phyloP scores from a whole-genome alignment of 2,329 filamentous ascomycete species.

The Cladophialophora chaetospira region DNA sequence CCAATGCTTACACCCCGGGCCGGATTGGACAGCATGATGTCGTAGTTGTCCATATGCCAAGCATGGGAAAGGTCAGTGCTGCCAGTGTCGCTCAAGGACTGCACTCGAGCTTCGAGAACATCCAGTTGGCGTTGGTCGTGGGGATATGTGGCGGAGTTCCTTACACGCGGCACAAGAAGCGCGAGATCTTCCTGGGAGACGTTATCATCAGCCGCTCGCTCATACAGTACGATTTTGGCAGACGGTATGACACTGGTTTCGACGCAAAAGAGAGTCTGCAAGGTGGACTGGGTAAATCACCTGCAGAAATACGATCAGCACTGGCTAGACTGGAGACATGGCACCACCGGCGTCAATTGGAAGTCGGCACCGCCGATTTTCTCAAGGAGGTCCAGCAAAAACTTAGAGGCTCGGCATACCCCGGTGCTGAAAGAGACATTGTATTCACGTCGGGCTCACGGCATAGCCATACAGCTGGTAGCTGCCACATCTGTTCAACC shows the following conservation, averaged over 20 bases:
- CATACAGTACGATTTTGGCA: conserved; percentile 2
- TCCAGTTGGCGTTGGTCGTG: conserved; percentile 42
- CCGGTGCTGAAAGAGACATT: background rate
- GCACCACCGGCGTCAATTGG: background rate
- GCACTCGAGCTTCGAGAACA: conserved; percentile 38
- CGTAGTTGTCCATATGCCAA: conserved; percentile 30
- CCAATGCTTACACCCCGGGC: conserved; percentile 1
- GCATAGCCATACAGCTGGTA: background rate
- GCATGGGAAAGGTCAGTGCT: conserved; percentile 35
- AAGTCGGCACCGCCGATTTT: background rate
- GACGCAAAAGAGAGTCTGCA: background rate
- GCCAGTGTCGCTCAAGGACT: conserved; percentile 35
- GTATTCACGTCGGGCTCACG: background rate
- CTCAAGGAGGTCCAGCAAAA: background rate
- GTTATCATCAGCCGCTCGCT: conserved; percentile 35
- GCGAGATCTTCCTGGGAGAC: conserved; percentile 38
- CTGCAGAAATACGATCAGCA: background rate
- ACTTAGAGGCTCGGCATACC: background rate
- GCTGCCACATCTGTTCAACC: background rate
- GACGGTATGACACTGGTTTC: background rate
- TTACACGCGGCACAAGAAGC: background rate
- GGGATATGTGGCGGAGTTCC: conserved; percentile 48
- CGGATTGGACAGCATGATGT: conserved; percentile 1
- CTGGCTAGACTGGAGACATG: conserved; percentile 1
- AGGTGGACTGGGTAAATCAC: background rate